Base-by-base conservation (phyloP, 176 grass and related monocot genomes). In the Dactylis glomerata region DNA sequence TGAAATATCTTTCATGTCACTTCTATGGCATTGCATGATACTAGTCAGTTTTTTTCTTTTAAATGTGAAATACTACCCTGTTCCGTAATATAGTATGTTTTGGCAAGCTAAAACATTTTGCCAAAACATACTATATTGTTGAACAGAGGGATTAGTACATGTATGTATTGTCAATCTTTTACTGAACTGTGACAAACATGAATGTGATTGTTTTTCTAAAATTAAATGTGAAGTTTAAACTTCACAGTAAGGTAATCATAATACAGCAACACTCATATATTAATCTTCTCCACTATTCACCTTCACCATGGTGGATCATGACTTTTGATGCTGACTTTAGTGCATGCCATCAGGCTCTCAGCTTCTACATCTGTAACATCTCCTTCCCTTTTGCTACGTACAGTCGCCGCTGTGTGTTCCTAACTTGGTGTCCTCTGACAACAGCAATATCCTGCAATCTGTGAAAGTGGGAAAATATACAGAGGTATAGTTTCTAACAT, bases 391-490 rank as follows among this genome's bases (percentile, higher is more conserved):
- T 88, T 83, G 7, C 12, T 83, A 11, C 75, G n/a, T 88, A 36
- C 86, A 99, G 96, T 86, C 88, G 5, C 89, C 88, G 22, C 89
- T 94, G 36, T 99, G 80, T 92, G 82, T 96, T 44, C 96, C 96
- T 72, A 89, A 92, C 81, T 92, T 99, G 82, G 80, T 83, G 72
- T 89, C 96, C 33, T 82, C 81, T 23, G 81, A 92, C 66, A 92
- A 68, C 86, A 89, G 65, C 61, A 91, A 82, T 34, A 94, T 94
- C 63, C 75, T 99, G 36, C 83, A 85, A 76, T 90, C 89, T 73
- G 55, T 99, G 45, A 95, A 89, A 85, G 78, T 99, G 50, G 96
- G 96, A 82, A 99, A 96, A 84, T 99, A 99, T 84, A 89, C 93
- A 45, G 93, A 96, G 91, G 93, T 99, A 87, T 33, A 33, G 7